Evolutionary conservation across 2,329 filamentous ascomycete genomes (phyloP).

Genomic region (Boeremia lycopersici): DNA sequence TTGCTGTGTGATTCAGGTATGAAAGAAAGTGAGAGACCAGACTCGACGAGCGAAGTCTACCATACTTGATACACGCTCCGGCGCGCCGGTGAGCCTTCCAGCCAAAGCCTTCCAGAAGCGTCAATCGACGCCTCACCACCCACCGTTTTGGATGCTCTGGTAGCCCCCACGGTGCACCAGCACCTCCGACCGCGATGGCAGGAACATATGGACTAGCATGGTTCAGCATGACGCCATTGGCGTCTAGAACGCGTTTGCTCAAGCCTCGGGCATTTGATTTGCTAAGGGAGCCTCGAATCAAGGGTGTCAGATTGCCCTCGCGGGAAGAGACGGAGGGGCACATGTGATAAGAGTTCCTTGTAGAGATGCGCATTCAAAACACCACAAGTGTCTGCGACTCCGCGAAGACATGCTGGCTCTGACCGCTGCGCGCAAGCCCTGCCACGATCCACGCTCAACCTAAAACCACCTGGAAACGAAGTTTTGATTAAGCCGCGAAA

Average conservation of each 20-base stretch:
- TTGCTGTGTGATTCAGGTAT: neutral
- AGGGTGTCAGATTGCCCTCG: conserved; percentile 9
- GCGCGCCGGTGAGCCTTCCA: conserved; percentile 7
- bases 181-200: conserved; percentile 30
- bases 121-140: conserved; percentile 32
- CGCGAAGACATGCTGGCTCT: neutral
- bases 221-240: conserved; percentile 33
- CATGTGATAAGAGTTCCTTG: conserved; percentile 4
- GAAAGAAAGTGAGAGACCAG: neutral
- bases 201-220: conserved; percentile 35
- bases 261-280: conserved; percentile 14
- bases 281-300: neutral
- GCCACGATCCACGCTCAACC: neutral
- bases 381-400: neutral
- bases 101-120: conserved; percentile 23
- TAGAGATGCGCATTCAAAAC: conserved; percentile 1
- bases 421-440: neutral
- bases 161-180: conserved; percentile 14
- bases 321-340: conserved; percentile 5
- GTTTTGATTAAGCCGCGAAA: neutral
- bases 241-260: conserved; percentile 24
- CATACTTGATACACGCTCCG: conserved; percentile 10
- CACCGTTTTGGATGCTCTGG: conserved; percentile 20
- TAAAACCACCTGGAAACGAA: no score
- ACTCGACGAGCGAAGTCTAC: neutral